Conservation (phyloP, 495 filamentous ascomycete genomes). For the Patellaria atrata region DNA sequence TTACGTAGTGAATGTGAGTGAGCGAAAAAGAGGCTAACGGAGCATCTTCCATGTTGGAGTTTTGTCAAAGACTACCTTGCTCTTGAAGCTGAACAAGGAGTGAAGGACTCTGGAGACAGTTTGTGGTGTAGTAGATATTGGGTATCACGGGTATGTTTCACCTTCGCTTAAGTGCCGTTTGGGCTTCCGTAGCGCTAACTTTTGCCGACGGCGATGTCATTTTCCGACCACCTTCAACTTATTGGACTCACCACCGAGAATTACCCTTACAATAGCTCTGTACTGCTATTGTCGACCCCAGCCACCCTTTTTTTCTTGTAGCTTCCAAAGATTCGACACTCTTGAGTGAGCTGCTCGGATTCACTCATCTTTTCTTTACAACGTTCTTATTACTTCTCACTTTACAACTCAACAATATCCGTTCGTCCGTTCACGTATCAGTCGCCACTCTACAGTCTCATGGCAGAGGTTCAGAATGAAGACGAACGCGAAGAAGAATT, state of each 20-base stretch:
- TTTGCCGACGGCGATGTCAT: too few species aligned
- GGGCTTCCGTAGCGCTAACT: conserved; percentile 1
- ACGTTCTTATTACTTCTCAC: not conserved
- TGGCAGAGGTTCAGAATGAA: conserved; percentile 29
- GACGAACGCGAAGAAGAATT: conserved; percentile 71
- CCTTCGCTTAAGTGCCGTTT: not conserved
- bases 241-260: too few species aligned
- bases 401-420: not conserved
- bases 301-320: too few species aligned
- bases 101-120: not conserved
- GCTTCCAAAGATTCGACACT: too few species aligned
- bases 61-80: not conserved
- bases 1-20: conserved; percentile 92
- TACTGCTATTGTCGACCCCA: too few species aligned
- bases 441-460: conserved; percentile 18
- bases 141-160: not conserved
- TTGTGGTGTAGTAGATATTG: not conserved
- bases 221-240: too few species aligned
- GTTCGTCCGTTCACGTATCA: not conserved
- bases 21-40: conserved; percentile 79
- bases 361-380: too few species aligned
- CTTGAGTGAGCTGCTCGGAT: too few species aligned
- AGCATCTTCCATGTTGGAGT: conserved; percentile 36
- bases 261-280: too few species aligned
- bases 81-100: too few species aligned